Percentiles rank a stretch among this genome's conserved stretches.
phyloP scores from a whole-genome alignment of 2,329 filamentous ascomycete genomes.

The Hypocrella siamensis region DNA sequence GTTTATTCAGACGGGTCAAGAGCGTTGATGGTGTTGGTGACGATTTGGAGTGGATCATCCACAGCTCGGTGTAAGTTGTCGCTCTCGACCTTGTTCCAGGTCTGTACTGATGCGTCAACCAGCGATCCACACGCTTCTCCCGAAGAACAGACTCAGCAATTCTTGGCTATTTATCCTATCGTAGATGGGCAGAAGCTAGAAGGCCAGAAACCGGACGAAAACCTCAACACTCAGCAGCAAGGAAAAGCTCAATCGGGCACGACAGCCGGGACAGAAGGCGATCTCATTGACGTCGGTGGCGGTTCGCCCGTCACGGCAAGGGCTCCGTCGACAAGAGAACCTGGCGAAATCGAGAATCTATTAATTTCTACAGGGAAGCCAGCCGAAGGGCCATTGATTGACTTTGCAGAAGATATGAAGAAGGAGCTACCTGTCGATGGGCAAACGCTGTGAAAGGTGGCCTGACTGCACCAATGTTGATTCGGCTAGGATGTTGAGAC shows the following conservation, averaged over 20 bases:
- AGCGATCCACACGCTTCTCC: slow-evolving; percentile 34
- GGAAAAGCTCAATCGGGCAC: slow-evolving; percentile 2
- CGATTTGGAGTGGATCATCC: slow-evolving; percentile 88
- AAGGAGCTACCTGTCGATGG: slow-evolving; percentile 24
- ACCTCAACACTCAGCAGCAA: slow-evolving; percentile 39
- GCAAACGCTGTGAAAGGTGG: slow-evolving; percentile 1
- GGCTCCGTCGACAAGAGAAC: slow-evolving; percentile 1
- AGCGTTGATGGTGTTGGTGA: slow-evolving; percentile 73
- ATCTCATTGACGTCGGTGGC: slow-evolving; percentile 44
- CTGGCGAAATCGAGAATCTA: slow-evolving; percentile 25
- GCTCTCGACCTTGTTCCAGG: not conserved
- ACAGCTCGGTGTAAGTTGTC: slow-evolving; percentile 58
- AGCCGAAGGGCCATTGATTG: slow-evolving; percentile 33
- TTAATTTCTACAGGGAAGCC: slow-evolving; percentile 31
- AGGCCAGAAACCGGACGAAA: slow-evolving; percentile 41
- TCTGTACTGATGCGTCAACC: slow-evolving; percentile 6
- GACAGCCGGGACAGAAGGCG: slow-evolving; percentile 9
- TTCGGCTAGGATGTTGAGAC: not conserved
- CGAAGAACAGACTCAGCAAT: slow-evolving; percentile 61
- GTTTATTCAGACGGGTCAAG: slow-evolving; percentile 63
- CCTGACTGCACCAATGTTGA: too few relatives aligned
- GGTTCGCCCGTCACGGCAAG: slow-evolving; percentile 11
- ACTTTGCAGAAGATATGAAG: slow-evolving; percentile 40
- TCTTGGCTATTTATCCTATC: slow-evolving; percentile 74
- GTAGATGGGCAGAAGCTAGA: slow-evolving; percentile 55